Conservation (phyloP, 2,329 filamentous ascomycete genomes). For the Fusarium dlaminii region DNA sequence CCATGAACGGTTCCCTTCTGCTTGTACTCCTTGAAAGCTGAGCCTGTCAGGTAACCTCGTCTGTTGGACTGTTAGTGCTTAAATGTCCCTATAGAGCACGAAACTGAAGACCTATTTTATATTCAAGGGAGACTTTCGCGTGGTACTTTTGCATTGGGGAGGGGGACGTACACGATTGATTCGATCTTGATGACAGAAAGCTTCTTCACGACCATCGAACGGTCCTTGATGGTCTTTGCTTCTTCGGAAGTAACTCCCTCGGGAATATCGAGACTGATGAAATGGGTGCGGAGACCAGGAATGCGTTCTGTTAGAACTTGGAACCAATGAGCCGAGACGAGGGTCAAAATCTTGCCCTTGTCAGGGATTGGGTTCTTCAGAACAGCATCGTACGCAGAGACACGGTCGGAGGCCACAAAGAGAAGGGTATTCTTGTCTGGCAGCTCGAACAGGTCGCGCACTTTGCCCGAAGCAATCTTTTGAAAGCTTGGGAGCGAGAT, state of each 20-base stretch:
- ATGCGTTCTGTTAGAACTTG: conserved; percentile 55
- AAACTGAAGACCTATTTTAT: not conserved
- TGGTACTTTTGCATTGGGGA: not conserved
- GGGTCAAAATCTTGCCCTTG: conserved; percentile 64
- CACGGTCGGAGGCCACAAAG: conserved; percentile 87
- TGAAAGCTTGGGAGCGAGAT: conserved; percentile 45
- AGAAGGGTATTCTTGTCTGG: conserved; percentile 74
- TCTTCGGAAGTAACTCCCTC: conserved; percentile 55
- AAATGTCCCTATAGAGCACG: not conserved
- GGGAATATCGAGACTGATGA: conserved; percentile 57
- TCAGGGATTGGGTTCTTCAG: conserved; percentile 64
- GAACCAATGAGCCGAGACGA: conserved; percentile 64
- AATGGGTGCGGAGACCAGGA: conserved; percentile 62
- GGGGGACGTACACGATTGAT: conserved; percentile 31
- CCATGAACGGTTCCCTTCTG: conserved; percentile 82
- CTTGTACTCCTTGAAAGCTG: conserved; percentile 78
- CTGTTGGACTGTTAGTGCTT: conserved; percentile 11
- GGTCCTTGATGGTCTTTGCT: conserved; percentile 62
- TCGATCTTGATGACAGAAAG: conserved; percentile 77
- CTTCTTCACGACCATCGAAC: conserved; percentile 81
- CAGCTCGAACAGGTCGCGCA: conserved; percentile 82
- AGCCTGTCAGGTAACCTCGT: conserved; percentile 86
- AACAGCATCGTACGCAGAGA: conserved; percentile 90
- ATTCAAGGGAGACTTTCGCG: not conserved
- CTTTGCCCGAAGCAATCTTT: conserved; percentile 67